phyloP scores from a whole-genome alignment of 495 filamentous ascomycete species.

The Lepraria neglecta region DNA sequence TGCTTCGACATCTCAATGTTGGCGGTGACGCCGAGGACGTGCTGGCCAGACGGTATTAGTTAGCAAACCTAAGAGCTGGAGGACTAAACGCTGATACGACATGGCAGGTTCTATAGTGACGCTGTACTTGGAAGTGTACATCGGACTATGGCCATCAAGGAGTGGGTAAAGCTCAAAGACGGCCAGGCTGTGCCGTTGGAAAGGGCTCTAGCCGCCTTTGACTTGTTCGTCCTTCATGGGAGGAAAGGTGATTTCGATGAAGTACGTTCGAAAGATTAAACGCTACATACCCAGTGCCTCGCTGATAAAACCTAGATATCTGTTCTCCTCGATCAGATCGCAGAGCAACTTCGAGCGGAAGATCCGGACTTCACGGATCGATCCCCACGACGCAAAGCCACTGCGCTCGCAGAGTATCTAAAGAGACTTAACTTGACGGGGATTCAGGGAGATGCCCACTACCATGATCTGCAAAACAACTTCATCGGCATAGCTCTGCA shows the following conservation, averaged over 20 bases:
- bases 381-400: conserved; percentile 58
- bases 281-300: background rate
- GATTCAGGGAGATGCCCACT: conserved; percentile 54
- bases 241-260: conserved; percentile 66
- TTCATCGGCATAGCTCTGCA: conserved; percentile 67
- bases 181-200: conserved; percentile 58
- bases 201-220: conserved; percentile 69
- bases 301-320: conserved; percentile 45
- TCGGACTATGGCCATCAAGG: conserved; percentile 65
- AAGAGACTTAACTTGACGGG: conserved; percentile 60
- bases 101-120: conserved; percentile 62
- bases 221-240: conserved; percentile 75
- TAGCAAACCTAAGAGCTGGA: background rate
- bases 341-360: conserved; percentile 43
- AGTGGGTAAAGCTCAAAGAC: conserved; percentile 58
- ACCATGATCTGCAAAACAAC: conserved; percentile 74
- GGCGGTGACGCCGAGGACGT: conserved; percentile 62
- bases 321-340: conserved; percentile 56
- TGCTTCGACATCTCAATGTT: conserved; percentile 57
- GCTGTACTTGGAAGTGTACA: conserved; percentile 73
- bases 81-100: background rate
- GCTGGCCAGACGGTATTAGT: conserved; percentile 66
- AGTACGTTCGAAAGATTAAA: conserved; percentile 38
- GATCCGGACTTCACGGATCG: conserved; percentile 45
- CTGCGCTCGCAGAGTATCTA: conserved; percentile 60